A percentile compares a stretch with the other conserved stretches of the same genome.
phyloP scores from a whole-genome alignment of 2,329 filamentous ascomycete genomes.

The Aureobasidium sp. region DNA sequence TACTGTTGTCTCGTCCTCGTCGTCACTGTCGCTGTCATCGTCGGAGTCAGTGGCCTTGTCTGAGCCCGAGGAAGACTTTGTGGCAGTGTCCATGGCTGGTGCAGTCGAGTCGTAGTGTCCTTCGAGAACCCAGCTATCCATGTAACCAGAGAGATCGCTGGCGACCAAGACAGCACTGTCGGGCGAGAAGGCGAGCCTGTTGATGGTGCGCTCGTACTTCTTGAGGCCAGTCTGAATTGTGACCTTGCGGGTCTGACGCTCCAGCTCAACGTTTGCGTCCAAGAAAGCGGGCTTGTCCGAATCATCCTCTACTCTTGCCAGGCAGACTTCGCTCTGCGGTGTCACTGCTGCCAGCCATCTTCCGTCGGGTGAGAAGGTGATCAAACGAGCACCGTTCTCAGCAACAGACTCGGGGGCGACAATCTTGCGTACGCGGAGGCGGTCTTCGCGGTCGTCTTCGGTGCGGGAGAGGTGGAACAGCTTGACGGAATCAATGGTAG shows the following conservation, averaged over 20 bases:
- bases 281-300: constrained; percentile 34
- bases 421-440: constrained; percentile 64
- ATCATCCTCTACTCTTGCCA: constrained; percentile 41
- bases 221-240: constrained; percentile 38
- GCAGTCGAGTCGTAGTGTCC: constrained; percentile 46
- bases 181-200: constrained; percentile 67
- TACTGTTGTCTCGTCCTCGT: constrained; percentile 41
- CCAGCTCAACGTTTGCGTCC: constrained; percentile 32
- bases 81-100: constrained; percentile 32
- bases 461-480: constrained; percentile 60
- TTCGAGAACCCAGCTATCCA: constrained; percentile 78
- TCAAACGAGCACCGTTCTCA: constrained; percentile 57
- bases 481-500: constrained; percentile 69
- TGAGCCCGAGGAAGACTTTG: constrained; percentile 25
- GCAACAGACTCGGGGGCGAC: constrained; percentile 53
- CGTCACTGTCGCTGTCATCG: constrained; percentile 35
- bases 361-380: constrained; percentile 63
- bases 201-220: constrained; percentile 71
- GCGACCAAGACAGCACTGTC: constrained; percentile 73
- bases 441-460: constrained; percentile 20
- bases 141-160: constrained; percentile 73
- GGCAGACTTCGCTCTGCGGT: constrained; percentile 38
- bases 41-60: constrained; percentile 25
- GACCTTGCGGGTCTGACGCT: constrained; percentile 30
- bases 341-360: constrained; percentile 58